Evolutionary conservation across 495 filamentous ascomycete species (phyloP).

Genomic region (Penicillium herquei): DNA sequence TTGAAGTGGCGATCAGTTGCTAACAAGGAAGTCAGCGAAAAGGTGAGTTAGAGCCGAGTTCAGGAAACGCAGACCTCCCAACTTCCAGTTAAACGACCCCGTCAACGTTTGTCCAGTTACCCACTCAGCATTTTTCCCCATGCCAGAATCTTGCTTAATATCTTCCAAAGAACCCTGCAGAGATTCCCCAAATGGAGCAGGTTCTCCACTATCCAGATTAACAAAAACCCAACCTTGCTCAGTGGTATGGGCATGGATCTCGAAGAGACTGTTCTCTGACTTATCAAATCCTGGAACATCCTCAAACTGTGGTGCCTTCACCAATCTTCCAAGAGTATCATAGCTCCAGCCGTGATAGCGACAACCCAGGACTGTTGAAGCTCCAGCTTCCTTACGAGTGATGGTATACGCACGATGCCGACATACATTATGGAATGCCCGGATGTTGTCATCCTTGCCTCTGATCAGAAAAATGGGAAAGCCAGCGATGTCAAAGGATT

Average conservation of each 20-base stretch:
- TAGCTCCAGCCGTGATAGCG: conserved; percentile 66
- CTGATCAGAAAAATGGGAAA: conserved; percentile 49
- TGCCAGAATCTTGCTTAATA: conserved; percentile 10
- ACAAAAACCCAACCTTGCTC: conserved; percentile 39
- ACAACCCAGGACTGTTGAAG: conserved; percentile 52
- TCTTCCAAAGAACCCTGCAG: conserved; percentile 4
- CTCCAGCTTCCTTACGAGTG: conserved; percentile 48
- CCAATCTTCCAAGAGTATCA: conserved; percentile 51
- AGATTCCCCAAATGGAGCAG: conserved; percentile 11
- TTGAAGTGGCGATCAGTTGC: conserved; percentile 4
- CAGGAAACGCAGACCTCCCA: conserved; percentile 19
- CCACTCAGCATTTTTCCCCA: conserved; percentile 23
- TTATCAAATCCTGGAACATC: conserved; percentile 55
- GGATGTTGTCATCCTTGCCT: conserved; percentile 47
- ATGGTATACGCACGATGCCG: conserved; percentile 58
- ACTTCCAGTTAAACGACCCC: conserved; percentile 49
- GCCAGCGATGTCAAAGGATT: conserved; percentile 47
- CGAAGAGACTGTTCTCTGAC: conserved; percentile 49
- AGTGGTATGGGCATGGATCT: conserved; percentile 34
- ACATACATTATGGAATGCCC: conserved; percentile 61
- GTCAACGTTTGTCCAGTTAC: conserved; percentile 35
- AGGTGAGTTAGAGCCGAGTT: neutral
- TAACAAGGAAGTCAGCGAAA: neutral
- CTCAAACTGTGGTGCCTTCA: conserved; percentile 60
- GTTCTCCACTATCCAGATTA: conserved; percentile 36